Conservation (phyloP, 1,139 yeast genomes). For the Meyerozyma smithsonii region DNA sequence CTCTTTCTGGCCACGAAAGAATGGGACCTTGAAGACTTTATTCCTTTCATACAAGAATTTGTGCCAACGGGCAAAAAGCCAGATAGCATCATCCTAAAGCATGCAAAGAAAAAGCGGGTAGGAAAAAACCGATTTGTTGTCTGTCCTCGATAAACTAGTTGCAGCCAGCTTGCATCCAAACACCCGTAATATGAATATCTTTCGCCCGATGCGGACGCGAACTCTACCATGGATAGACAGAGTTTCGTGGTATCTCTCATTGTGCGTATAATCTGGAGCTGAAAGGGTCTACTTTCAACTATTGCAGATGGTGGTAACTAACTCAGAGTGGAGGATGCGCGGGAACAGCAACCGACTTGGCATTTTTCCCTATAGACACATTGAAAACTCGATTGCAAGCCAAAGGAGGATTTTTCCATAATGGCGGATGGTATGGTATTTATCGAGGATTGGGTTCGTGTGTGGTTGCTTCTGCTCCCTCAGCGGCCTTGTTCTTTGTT, state of each 20-base stretch:
- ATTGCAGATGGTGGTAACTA: neutral
- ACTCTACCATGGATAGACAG: conserved; percentile 10
- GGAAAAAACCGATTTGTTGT: conserved; percentile 38
- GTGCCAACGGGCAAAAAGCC: conserved; percentile 54
- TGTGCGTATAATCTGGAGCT: conserved; percentile 8
- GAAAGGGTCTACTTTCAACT: neutral
- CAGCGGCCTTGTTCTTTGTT: conserved; percentile 83
- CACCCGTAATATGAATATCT: neutral
- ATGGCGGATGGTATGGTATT: conserved; percentile 91
- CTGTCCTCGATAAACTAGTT: conserved; percentile 5
- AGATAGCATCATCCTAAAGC: conserved; percentile 71
- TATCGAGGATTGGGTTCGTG: conserved; percentile 92
- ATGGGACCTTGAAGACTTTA: conserved; percentile 73
- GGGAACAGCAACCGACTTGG: conserved; percentile 91
- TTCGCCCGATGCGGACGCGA: neutral
- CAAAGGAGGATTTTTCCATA: conserved; percentile 83
- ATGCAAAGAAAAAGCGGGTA: conserved; percentile 59
- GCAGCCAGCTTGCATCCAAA: neutral
- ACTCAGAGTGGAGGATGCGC: conserved; percentile 86
- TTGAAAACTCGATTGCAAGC: conserved; percentile 92
- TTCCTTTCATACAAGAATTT: conserved; percentile 60
- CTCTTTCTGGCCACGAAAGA: conserved; percentile 54
- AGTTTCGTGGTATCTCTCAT: conserved; percentile 12
- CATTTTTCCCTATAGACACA: conserved; percentile 95
- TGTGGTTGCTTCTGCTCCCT: conserved; percentile 91